Evolutionary conservation across 2,329 filamentous ascomycete genomes (phyloP), one percentile per base, ranked within the genome.

Genomic region (Diplodia intermedia): DNA sequence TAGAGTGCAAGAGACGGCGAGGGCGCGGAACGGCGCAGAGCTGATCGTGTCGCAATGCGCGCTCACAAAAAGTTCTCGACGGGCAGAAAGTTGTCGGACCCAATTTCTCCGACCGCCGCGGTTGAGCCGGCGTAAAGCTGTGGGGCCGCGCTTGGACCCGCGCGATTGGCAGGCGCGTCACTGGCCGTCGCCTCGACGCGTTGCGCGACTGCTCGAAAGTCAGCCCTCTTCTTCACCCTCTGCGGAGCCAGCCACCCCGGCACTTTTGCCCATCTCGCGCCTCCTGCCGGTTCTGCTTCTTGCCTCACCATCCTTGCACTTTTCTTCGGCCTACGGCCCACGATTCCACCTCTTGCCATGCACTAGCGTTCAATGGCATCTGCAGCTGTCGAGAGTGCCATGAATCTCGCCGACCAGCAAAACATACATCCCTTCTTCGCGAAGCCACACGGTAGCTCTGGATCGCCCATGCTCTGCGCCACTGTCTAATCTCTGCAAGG

Each of bases 341-440:
- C 43, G 12, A 29, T 31, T 14, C 20, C 15, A 47, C 40, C 11
- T n/a, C 49, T 60, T 61, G 55, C 47, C 5, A 67, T 67, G 66
- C 66, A 11, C 18, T 67, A 43, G 29, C 29, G 47, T 68, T 78
- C 71, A 71, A 80, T 80, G 79, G 78, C 78, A 71, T 71, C 77
- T 55, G 66, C 75, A 69, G 75, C 73, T 70, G 76, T 79, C 70
- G 74, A 75, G 50, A 70, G 74, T 67, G 77, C 75, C 69, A 80
- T 80, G 78, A 74, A 75, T 74, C 71, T 77, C 49, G 78, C 77
- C 66, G 73, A 75, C 60, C 72, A 71, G 65, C 74, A 78, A 70
- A 72, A 66, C 69, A 66, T 80, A 61, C 79, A 80, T 70, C 78
- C 79, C 33, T 80, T 80, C 74, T 80, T 80, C 68, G 70, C 75